Evolutionary conservation across 371 early-diverging fungal species (phyloP), one percentile per base, ranked within the genome.

Genomic region (Circinella umbellata): DNA sequence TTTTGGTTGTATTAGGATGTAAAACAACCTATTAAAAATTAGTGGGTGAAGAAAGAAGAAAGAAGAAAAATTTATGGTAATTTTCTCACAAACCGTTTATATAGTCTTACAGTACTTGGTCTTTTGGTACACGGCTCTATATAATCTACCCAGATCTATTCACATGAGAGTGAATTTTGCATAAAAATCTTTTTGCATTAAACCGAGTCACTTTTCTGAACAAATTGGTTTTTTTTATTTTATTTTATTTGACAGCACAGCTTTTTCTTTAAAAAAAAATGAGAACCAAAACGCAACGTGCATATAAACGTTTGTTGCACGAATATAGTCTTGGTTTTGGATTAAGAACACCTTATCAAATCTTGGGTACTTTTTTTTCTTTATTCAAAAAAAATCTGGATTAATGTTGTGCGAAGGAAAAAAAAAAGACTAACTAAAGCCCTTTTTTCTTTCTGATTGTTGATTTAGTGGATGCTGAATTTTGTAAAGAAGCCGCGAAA

Each of bases 321-420:
- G 78, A 93, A 51, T 97, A 96, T 83, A 77, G 81, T 55, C 77
- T 87, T 70, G 84, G 87, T 3, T 96, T 92, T 79, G 92, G 91
- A 3, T 97, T 97, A 78, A 84, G 94, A 66, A 91, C 90, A 64
- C 98, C 98, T 15, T 97, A 90, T 81, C 98, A 97, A 76, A 79
- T 97, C 10, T 65, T 97, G 39, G 77, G 94, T 93, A 87, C 70
- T 81, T 70, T 18, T 62, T 9, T 38, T 10, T 3, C 20, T 27
- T 38, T 20, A 20, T 38, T 11, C 0, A 3, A 36, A 3, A 36
- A 3, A 13, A 34, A 59, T 66, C 60, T 57, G 34, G 14, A n/a
- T 42, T 42, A 42, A 9, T 42, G 42, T 27, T 27, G 27, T 27
- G 27, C 27, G 1, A 2, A 27, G 27, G 0, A 11, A 42, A 9